Base-by-base conservation (phyloP, 306 rosid species). In the Dalbergia cochinchinensis region DNA sequence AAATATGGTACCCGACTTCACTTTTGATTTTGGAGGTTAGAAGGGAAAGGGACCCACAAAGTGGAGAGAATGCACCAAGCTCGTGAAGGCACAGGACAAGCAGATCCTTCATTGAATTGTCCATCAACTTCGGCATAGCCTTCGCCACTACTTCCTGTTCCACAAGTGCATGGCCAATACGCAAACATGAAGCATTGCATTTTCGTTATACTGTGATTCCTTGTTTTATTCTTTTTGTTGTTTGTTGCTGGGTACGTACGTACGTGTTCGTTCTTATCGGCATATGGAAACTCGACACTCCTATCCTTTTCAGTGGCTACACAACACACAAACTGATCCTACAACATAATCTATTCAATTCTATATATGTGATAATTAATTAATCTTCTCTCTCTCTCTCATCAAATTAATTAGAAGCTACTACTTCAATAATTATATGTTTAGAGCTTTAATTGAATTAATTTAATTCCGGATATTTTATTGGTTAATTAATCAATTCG, bases 211-310 rank as follows among this genome's bases (percentile, higher is more conserved):
- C 41, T 26, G 47, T 44, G 47, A 19, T 20, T 20, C 7, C 6
- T 44, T 69, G 62, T 69, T 59, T 78, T 69, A 45, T 78, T 69
- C 54, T 11, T 9, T 57, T 69, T 59, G 82, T 68, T 68, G 37
- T 45, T 78, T 66, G 5, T 66, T 58, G 59, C 16, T 3, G n/a
- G 44, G 50, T 68, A 58, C 48, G 62, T 77, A 37, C 74, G 72
- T 50, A 65, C 65, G 11, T 31, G 7, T 26, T 58, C 12, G 48
- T 31, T 68, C 74, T 53, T 54, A 3, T 66, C 74, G 13, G 31
- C 51, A 7, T 35, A 35, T 39, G 42, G 58, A 14, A 61, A 61
- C 20, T 63, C 50, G 55, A 51, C 18, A 39, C 55, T 41, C 16
- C 14, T 50, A 35, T 64, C 63, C 53, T 65, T 76, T 76, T 18